These are phyloP conservation scores for Ustilago tritici DNA, from an alignment of 1,284 basidiomycete genomes.

Conservation along the genomic window DNA sequence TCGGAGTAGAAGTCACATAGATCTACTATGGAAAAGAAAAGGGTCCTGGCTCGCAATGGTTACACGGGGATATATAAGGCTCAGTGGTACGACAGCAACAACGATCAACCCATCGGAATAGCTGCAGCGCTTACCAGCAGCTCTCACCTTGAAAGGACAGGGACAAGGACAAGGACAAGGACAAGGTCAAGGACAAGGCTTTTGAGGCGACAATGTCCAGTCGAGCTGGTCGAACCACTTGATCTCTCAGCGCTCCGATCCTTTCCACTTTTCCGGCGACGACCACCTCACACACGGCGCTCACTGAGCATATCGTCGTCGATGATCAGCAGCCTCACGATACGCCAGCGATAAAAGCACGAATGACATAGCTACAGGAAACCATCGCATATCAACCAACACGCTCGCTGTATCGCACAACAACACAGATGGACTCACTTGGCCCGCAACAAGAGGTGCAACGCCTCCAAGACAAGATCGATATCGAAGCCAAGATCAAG, in stretches of 20 bases:
- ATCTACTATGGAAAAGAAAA: too few relatives aligned
- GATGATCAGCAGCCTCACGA: neutral
- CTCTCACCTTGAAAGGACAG: too few relatives aligned
- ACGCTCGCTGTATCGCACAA: neutral
- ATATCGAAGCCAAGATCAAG: slow-evolving; percentile 80
- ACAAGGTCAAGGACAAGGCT: neutral
- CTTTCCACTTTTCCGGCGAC: neutral
- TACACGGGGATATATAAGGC: too few relatives aligned
- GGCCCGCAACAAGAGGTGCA: slow-evolving; percentile 73
- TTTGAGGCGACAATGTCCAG: neutral
- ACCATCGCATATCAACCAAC: too few relatives aligned
- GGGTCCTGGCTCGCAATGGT: too few relatives aligned
- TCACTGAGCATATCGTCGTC: neutral
- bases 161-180: neutral
- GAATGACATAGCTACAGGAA: too few relatives aligned
- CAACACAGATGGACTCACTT: slow-evolving; percentile 21
- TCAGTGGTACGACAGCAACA: too few relatives aligned
- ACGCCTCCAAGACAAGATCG: slow-evolving; percentile 77
- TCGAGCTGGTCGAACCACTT: neutral
- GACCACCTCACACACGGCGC: too few relatives aligned
- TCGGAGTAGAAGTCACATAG: too few relatives aligned
- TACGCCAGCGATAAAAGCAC: too few relatives aligned
- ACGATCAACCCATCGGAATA: too few relatives aligned
- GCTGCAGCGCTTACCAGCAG: too few relatives aligned
- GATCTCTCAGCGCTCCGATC: neutral